Base-by-base conservation (phyloP, 257 asterid species). In the Nicotiana otophora region DNA sequence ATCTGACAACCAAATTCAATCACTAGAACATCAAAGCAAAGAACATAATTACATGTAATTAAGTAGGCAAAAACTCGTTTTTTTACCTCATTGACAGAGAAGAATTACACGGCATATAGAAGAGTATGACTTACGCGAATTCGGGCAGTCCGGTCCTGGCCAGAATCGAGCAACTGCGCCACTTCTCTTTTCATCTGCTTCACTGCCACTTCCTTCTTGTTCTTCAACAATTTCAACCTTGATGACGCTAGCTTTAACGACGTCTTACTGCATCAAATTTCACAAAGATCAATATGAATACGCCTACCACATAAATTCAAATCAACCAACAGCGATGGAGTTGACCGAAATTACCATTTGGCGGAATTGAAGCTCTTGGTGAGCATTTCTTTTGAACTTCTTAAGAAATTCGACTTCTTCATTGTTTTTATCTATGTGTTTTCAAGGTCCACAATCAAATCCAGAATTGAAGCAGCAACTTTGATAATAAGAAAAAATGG, bases 181-280 rank as follows among this genome's bases (percentile, higher is more conserved):
- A 92, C 85, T 88, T 95, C 99, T 84, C 87, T 88, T 88, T 85
- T 91, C 95, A 93, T 93, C 89, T 92, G 97, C 81, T 90, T 93
- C 74, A 93, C 83, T 80, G 92, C 98, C 72, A 84, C 90, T 72
- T 95, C 96, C 79, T 95, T 95, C 91, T 89, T 93, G 88, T 95
- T 95, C 91, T 86, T 90, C 93, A 95, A 78, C 4, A 95, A 87
- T 88, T 95, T 95, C 86, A 94, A 65, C 87, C 99, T 89, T 16
- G 99, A 90, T 16, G 85, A 84, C 16, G 94, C 97, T 81, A 93
- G 83, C 89, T 89, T 92, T 88, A 95, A 84, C 54, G 98, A 85
- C 67, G 90, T 93, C 84, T 93, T 95, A 84, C 98, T 95, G 97
- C 92, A 91, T 30, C 85, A 54, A 68, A 64, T 85, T 81, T 9